A percentile compares a stretch with the other conserved stretches of the same genome.
Evolutionary conservation across 192 early-diverging fungal genomes (phyloP).

Genomic region (Backusella luteola): DNA sequence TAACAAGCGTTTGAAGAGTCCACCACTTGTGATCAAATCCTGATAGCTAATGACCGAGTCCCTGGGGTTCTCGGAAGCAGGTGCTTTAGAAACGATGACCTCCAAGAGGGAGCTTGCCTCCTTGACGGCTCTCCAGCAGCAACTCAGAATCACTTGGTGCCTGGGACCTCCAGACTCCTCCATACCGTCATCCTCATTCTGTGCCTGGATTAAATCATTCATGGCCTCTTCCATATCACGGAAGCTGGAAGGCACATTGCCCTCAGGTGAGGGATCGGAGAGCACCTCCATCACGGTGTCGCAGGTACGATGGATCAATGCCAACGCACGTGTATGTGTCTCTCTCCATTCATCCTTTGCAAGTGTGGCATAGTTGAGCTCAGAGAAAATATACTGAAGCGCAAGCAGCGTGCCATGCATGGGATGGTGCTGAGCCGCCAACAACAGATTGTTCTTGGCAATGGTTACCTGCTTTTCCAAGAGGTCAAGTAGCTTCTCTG

Average conservation of each 20-base stretch:
- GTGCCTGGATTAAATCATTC: slow-evolving; percentile 45
- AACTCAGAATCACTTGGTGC: slow-evolving; percentile 85
- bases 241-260: slow-evolving; percentile 81
- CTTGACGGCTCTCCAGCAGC: slow-evolving; percentile 92
- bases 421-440: slow-evolving; percentile 52
- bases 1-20: slow-evolving; percentile 53
- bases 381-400: slow-evolving; percentile 56
- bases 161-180: slow-evolving; percentile 54
- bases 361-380: slow-evolving; percentile 59
- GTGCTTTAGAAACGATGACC: slow-evolving; percentile 46
- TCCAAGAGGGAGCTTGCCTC: slow-evolving; percentile 65
- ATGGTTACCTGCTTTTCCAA: slow-evolving; percentile 48
- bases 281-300: slow-evolving; percentile 66
- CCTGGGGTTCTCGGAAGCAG: slow-evolving; percentile 22
- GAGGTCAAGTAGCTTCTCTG: slow-evolving; percentile 48
- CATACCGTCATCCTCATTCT: slow-evolving; percentile 43
- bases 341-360: slow-evolving; percentile 49
- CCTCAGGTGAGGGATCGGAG: slow-evolving; percentile 83
- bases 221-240: slow-evolving; percentile 65
- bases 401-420: slow-evolving; percentile 57
- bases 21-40: slow-evolving; percentile 38
- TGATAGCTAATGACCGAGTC: not conserved
- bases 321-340: slow-evolving; percentile 45
- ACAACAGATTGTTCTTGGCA: slow-evolving; percentile 46
- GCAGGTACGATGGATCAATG: slow-evolving; percentile 53